Base-by-base conservation (phyloP, 106 monocot species). In the Platanthera zijinensis region DNA sequence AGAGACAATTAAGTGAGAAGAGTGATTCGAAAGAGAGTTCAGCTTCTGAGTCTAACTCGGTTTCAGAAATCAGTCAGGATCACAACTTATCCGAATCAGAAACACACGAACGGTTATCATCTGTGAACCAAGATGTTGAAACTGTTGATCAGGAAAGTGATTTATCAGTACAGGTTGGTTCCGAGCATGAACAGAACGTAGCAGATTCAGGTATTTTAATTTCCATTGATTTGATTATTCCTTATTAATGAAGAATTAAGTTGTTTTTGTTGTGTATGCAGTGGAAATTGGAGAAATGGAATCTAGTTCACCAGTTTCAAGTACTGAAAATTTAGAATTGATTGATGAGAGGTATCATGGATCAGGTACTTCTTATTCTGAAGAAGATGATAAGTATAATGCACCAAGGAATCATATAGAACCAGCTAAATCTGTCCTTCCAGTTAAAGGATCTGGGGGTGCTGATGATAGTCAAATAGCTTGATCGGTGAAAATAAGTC, bases 1-100 rank as follows among this genome's bases (percentile, higher is more conserved):
- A 82, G 32, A 69, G 78, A 72, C 80, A 84, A 71, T 71, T 45
- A 18, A 81, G 84, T 61, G 83, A 86, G 77, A 83, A 72, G 63
- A 83, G 75, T 17, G 87, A 80, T 76, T 84, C 82, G 0, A 82
- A 73, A 48, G 54, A 78, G 5, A 84, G 79, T 51, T 81, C 84
- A 13, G 19, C 54, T 51, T 28, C 48, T 50, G 84, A 84, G 48
- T 82, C 86, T 32, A 84, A 82, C 25, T 64, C 82, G 2, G 59
- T 10, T 71, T 84, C 84, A 49, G 86, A 79, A n/a, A 52, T 22
- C 8, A 80, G 83, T 61, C 78, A 77, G 22, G 69, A 76, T 39
- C 78, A 86, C 3, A 77, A 86, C 32, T 39, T 72, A 25, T 5
- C 76, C 13, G 83, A 83, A 71, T 18, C 71, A 57, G 72, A 78